Base-by-base conservation (phyloP, 805 yeast species). In the Ogataea ganodermae region DNA sequence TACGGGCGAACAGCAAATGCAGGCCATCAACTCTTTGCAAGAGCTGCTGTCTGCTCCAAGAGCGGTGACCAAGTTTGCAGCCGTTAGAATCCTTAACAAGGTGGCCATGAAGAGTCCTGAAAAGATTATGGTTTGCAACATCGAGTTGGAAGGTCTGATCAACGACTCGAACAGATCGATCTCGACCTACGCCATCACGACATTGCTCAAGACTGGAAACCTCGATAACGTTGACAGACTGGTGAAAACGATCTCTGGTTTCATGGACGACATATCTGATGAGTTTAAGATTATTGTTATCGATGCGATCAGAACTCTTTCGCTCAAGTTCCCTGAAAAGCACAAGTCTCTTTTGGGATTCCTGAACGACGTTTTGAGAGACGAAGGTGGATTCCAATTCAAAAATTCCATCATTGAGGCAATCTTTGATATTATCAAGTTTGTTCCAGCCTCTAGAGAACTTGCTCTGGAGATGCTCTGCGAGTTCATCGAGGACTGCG, bases 401-500 rank as follows among this genome's bases (percentile, higher is more conserved):
- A 94, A 94, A 70, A 84, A 88, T 44, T 78, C 89, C 38, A 88
- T 92, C 56, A 87, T 94, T 35, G 97, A 91, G 66, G 96, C 98
- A 1, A 78, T 94, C 55, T 89, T 91, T 57, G 98, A 92, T 66
- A 78, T 94, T 68, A 88, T 94, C 58, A 84, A 86, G 57, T 89
- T 85, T 62, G 83, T 89, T 50, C 96, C 96, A 17, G 82, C 76
- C 53, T 89, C 95, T 12, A 81, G 88, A 61, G 94, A 87, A 58
- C 68, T 79, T 41, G 96, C 96, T 18, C 74, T 94, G 61, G 89
- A 87, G 70, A 85, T 85, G 67, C 76, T 94, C 59, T 90, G 98
- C 76, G 99, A 94, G 69, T 91, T 90, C 64, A 94, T 94, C 60
- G 99, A 94, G 71, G 99, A 94, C 74, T 94, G 98, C 72, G 99